phyloP scores from a whole-genome alignment of 805 yeast species.

The Danielia reshetovae region DNA sequence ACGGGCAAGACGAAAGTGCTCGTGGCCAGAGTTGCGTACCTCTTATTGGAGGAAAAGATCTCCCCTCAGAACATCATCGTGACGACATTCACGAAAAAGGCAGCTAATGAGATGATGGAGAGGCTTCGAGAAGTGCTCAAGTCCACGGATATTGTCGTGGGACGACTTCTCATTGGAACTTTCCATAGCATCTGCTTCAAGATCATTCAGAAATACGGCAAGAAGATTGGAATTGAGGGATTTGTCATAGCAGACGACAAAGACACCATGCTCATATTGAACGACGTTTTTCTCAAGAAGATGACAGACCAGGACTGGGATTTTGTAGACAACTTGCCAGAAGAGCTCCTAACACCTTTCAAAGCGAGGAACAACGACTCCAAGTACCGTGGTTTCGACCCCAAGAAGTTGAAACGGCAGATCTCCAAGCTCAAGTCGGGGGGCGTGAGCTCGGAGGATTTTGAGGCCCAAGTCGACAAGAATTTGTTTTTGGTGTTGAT shows the following conservation, averaged over 20 bases:
- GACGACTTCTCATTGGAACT: conserved; percentile 70
- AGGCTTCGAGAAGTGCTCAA: conserved; percentile 44
- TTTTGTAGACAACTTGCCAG: conserved; percentile 9
- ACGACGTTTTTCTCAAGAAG: conserved; percentile 32
- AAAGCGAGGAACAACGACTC: conserved; percentile 8
- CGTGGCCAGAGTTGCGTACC: conserved; percentile 71
- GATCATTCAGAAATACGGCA: conserved; percentile 54
- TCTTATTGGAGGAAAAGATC: conserved; percentile 48
- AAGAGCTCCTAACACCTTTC: conserved; percentile 13
- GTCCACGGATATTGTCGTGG: conserved; percentile 31
- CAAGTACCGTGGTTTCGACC: conserved; percentile 34
- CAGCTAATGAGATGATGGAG: conserved; percentile 79
- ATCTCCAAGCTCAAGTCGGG: conserved; percentile 57
- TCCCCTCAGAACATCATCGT: conserved; percentile 67
- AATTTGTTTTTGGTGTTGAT: conserved; percentile 25
- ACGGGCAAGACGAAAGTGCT: conserved; percentile 81
- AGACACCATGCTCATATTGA: conserved; percentile 49
- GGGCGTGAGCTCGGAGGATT: conserved; percentile 44
- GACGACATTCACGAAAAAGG: conserved; percentile 90
- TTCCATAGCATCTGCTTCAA: conserved; percentile 80
- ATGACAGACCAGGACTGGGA: conserved; percentile 18
- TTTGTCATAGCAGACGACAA: conserved; percentile 62
- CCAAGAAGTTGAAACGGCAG: conserved; percentile 36
- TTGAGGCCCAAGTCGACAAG: conserved; percentile 16
- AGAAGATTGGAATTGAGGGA: conserved; percentile 38